Evolutionary conservation across 768 basidiomycete genomes (phyloP).

Genomic region (Hemileccinum rubropunctum): DNA sequence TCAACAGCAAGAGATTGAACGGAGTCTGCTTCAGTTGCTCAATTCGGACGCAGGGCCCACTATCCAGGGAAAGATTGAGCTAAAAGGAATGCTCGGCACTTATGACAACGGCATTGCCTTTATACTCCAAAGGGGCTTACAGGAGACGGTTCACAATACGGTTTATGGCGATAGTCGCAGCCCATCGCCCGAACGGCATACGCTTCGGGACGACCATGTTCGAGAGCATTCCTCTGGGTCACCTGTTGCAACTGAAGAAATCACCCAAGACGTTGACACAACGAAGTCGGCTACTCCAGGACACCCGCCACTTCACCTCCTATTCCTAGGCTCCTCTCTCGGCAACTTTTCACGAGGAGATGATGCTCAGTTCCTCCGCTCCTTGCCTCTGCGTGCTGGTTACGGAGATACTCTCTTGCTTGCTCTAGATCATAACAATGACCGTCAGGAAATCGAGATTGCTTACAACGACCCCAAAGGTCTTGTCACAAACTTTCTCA

Average conservation of each 20-base stretch:
- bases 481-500: slow-evolving; percentile 71
- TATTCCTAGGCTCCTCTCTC: slow-evolving; percentile 90
- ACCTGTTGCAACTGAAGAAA: slow-evolving; percentile 9
- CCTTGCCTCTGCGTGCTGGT: slow-evolving; percentile 73
- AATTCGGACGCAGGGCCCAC: slow-evolving; percentile 58
- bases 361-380: slow-evolving; percentile 69
- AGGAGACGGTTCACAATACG: background rate
- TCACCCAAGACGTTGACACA: too few relatives aligned
- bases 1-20: slow-evolving; percentile 79
- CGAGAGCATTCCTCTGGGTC: slow-evolving; percentile 30
- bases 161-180: too few relatives aligned
- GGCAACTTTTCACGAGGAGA: slow-evolving; percentile 83
- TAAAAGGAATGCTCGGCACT: slow-evolving; percentile 86
- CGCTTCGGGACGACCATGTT: too few relatives aligned
- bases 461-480: slow-evolving; percentile 87
- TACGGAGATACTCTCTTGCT: slow-evolving; percentile 84
- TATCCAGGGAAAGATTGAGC: slow-evolving; percentile 69
- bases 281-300: slow-evolving; percentile 47
- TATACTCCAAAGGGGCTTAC: slow-evolving; percentile 46
- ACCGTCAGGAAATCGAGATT: slow-evolving; percentile 65
- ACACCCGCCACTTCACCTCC: slow-evolving; percentile 65
- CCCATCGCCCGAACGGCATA: too few relatives aligned
- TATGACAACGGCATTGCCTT: slow-evolving; percentile 88
- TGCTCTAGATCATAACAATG: slow-evolving; percentile 84
- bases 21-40: slow-evolving; percentile 69